Conservation (phyloP, 352 stramenopile genomes). For the Lagenidium giganteum region DNA sequence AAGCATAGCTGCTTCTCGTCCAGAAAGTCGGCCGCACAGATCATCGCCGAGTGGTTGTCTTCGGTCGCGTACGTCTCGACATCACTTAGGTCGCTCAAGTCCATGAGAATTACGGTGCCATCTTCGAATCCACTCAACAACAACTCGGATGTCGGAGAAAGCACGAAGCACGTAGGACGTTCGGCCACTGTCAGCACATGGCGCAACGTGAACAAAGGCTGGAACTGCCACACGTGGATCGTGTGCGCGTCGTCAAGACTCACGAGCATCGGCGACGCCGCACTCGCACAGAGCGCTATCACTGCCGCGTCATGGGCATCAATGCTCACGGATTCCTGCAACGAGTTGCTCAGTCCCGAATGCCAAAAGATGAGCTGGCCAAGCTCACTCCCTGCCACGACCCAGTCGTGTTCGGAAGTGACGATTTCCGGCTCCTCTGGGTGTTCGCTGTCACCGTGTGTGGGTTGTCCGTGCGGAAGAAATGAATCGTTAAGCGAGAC, state of each 20-base stretch:
- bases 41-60: conserved; percentile 50
- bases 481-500: too few relatives aligned
- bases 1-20: conserved; percentile 48
- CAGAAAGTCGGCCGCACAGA: conserved; percentile 57
- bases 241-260: conserved; percentile 39
- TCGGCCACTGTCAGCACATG: conserved; percentile 48
- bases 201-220: conserved; percentile 45
- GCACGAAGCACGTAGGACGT: conserved; percentile 37
- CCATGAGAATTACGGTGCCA: conserved; percentile 41
- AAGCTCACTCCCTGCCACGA: conserved; percentile 56
- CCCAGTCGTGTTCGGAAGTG: conserved; percentile 52
- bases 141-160: conserved; percentile 47
- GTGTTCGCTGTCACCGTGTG: too few relatives aligned
- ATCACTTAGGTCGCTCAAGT: conserved; percentile 26
- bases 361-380: conserved; percentile 73
- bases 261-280: conserved; percentile 42
- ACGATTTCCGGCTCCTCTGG: conserved; percentile 25
- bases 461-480: too few relatives aligned
- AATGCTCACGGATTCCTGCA: conserved; percentile 36
- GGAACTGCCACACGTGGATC: conserved; percentile 51
- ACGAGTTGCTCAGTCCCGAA: conserved; percentile 33
- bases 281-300: conserved; percentile 29
- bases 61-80: conserved; percentile 41
- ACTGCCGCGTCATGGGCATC: conserved; percentile 52
- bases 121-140: conserved; percentile 61